phyloP scores from a whole-genome alignment of 352 stramenopile genomes.

The Globisporangium megalacanthum region DNA sequence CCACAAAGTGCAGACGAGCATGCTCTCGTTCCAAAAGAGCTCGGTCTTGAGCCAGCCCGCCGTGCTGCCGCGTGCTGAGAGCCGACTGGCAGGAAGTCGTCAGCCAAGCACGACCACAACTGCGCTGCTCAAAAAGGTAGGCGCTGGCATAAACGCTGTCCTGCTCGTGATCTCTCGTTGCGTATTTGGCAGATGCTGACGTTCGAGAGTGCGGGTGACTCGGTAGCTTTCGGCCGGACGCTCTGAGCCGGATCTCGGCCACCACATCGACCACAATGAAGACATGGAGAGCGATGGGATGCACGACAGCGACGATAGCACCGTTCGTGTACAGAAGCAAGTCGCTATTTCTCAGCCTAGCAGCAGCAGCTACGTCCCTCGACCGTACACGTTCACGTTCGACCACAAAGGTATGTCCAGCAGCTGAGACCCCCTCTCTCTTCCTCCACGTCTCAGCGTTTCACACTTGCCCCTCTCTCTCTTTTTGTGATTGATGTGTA shows the following conservation, averaged over 20 bases:
- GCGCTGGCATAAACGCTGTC: background rate
- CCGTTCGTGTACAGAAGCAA: background rate
- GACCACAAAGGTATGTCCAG: constrained; percentile 30
- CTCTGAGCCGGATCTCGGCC: background rate
- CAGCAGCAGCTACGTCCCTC: constrained; percentile 26
- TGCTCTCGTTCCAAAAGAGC: constrained; percentile 56
- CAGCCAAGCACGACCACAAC: constrained; percentile 3
- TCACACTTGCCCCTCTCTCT: background rate
- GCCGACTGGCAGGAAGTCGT: background rate
- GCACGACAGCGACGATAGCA: constrained; percentile 1
- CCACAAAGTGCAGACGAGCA: constrained; percentile 61
- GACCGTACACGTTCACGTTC: constrained; percentile 52
- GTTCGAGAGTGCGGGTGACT: too few species aligned
- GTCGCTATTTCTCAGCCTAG: background rate
- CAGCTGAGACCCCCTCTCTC: background rate
- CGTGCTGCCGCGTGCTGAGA: background rate
- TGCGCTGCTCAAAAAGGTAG: constrained; percentile 10
- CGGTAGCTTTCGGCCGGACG: constrained; percentile 6
- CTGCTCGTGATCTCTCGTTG: background rate
- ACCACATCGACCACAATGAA: constrained; percentile 9
- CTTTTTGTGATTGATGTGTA: background rate
- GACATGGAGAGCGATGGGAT: constrained; percentile 17
- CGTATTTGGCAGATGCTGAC: background rate
- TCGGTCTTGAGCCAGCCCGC: constrained; percentile 5
- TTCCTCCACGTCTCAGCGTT: background rate